phyloP scores from a whole-genome alignment of 192 early-diverging fungal genomes.

The Coemansia sp. region DNA sequence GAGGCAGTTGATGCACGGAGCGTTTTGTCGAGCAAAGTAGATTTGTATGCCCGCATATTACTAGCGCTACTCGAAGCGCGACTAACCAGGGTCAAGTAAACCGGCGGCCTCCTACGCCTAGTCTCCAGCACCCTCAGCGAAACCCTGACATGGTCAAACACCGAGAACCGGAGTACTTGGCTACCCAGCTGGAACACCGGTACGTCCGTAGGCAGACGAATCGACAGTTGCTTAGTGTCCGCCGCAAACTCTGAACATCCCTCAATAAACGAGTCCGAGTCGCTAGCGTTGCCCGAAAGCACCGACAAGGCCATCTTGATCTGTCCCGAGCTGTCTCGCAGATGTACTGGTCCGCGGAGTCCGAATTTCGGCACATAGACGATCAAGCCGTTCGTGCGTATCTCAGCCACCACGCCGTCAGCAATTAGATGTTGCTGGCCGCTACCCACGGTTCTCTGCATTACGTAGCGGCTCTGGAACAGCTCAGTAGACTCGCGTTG shows the following conservation, averaged over 20 bases:
- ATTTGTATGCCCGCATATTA: slow-evolving; percentile 21
- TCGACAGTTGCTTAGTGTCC: slow-evolving; percentile 26
- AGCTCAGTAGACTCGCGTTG: slow-evolving; percentile 77
- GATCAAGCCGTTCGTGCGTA: slow-evolving; percentile 65
- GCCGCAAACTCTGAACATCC: slow-evolving; percentile 57
- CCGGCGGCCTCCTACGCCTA: slow-evolving; percentile 62
- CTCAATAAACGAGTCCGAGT: slow-evolving; percentile 54
- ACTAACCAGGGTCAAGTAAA: slow-evolving; percentile 67
- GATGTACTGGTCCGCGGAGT: slow-evolving; percentile 70
- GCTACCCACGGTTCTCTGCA: slow-evolving; percentile 53
- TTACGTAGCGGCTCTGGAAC: slow-evolving; percentile 74
- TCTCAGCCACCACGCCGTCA: slow-evolving; percentile 70
- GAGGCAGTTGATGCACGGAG: slow-evolving; percentile 22
- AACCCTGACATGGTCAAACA: slow-evolving; percentile 70
- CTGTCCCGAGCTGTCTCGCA: slow-evolving; percentile 61
- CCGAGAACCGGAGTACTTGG: slow-evolving; percentile 52
- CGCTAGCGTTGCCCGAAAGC: slow-evolving; percentile 52
- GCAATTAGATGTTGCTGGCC: slow-evolving; percentile 52
- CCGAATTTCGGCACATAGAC: slow-evolving; percentile 61
- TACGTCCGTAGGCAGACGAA: slow-evolving; percentile 36
- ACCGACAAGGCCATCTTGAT: slow-evolving; percentile 62
- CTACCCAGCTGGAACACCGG: slow-evolving; percentile 36
- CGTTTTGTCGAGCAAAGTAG: slow-evolving; percentile 31
- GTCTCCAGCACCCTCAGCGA: slow-evolving; percentile 61
- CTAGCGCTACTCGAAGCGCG: slow-evolving; percentile 15